Percentiles rank a stretch among this genome's conserved stretches.
These are phyloP conservation scores for Citrus sinensis DNA, from an alignment of 345 rosid species.

Conservation along the genomic window DNA sequence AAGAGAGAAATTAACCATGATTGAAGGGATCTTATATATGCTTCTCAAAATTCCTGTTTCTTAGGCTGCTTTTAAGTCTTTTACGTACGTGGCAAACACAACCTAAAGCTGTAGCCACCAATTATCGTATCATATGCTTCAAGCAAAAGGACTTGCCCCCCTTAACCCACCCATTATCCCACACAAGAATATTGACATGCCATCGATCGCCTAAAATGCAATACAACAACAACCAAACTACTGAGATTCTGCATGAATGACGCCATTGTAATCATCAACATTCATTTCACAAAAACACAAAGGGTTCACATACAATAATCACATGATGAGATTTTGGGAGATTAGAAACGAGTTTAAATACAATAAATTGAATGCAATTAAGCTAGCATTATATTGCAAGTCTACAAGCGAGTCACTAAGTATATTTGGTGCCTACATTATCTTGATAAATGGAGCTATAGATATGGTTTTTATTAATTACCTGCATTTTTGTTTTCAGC, in stretches of 20 bases:
- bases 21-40: constrained; percentile 19
- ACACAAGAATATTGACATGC: not conserved
- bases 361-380: not conserved
- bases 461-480: no score
- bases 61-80: not conserved
- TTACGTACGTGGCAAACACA: constrained; percentile 39
- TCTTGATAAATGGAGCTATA: not conserved
- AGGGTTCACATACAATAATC: not conserved
- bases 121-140: not conserved
- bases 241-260: not conserved
- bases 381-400: not conserved
- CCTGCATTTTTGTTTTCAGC: no score
- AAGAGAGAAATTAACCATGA: not conserved
- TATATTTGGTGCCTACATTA: not conserved
- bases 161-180: constrained; percentile 22
- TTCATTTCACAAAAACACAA: not conserved
- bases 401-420: no score
- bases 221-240: not conserved
- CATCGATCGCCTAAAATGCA: not conserved
- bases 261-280: not conserved
- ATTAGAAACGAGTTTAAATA: not conserved
- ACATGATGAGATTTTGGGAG: not conserved
- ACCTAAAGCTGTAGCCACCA: constrained; percentile 3
- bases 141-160: constrained; percentile 32
- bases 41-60: constrained; percentile 7